Base-by-base conservation (phyloP, 805 yeast species). In the Debaryomyces maramus region DNA sequence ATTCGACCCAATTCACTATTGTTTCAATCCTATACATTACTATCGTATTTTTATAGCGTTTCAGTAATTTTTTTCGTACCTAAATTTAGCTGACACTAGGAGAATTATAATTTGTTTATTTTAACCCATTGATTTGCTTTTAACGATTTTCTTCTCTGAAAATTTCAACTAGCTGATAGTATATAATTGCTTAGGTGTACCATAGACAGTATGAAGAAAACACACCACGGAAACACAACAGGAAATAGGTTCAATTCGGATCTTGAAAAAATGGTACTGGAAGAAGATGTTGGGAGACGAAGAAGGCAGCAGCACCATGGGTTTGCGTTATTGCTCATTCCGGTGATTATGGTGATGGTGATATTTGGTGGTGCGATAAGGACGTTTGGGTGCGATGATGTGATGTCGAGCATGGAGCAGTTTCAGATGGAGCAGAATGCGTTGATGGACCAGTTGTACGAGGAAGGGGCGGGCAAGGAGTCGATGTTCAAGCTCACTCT, bases 341-440 rank as follows among this genome's bases (percentile, higher is more conserved):
- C 28, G 7, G 11, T 13, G 8, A 10, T 32, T 21, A 16, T 32
- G 34, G 5, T 32, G 20, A n/a, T 20, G 13, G 16, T 32, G 34
- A 23, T 18, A 9, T 16, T 18, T 32, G 17, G 9, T 15, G 23
- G 23, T 15, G 24, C 20, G 34, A 32, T 8, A 11, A 15, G 23
- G 22, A n/a, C 22, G 4, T 16, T n/a, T 29, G 18, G 18, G 6
- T 14, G 15, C 15, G 11, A 29, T n/a, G 5, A n/a, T 16, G 20
- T 14, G 20, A 29, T 29, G 3, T 17, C 18, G 4, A n/a, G n/a
- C 16, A 29, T 15, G 11, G 20, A 29, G 6, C 20, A 21, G 15
- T 33, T 33, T 19, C 23, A 33, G 36, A 5, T 15, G 23, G 29
- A 33, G 29, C 36, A 33, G 36, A 18, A 11, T 5, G 29, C 21